Conservation (phyloP, 345 rosid species). For the Aethionema arabicum region DNA sequence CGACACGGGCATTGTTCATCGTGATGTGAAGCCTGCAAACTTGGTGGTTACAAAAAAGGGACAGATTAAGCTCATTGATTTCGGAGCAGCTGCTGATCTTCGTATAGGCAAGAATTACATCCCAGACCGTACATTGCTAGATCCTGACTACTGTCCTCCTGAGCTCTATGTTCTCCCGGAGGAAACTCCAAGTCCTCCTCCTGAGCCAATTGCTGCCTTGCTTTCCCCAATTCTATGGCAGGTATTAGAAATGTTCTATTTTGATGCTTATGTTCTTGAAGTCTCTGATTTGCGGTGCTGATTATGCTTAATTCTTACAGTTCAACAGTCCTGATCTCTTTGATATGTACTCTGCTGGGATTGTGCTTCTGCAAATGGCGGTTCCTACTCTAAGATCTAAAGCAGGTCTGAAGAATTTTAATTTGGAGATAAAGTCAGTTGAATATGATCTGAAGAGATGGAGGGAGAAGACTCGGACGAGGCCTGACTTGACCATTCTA, state of each 20-base stretch:
- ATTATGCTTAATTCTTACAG: constrained; percentile 41
- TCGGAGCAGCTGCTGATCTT: constrained; percentile 94
- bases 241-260: constrained; percentile 37
- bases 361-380: constrained; percentile 93
- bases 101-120: constrained; percentile 94
- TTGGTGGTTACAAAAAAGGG: constrained; percentile 91
- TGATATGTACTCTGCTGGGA: constrained; percentile 86
- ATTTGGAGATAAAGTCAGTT: constrained; percentile 56
- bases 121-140: constrained; percentile 66
- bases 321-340: constrained; percentile 94
- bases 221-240: constrained; percentile 92
- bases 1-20: constrained; percentile 86
- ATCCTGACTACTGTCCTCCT: constrained; percentile 93
- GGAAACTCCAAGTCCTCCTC: constrained; percentile 92
- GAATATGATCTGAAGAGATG: constrained; percentile 70
- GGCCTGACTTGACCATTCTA: constrained; percentile 75
- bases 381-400: constrained; percentile 68
- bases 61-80: constrained; percentile 89
- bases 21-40: constrained; percentile 93
- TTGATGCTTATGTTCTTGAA: neutral
- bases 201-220: constrained; percentile 88
- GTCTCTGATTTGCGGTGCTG: constrained; percentile 17
- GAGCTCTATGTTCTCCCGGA: constrained; percentile 93
- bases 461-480: constrained; percentile 63
- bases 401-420: constrained; percentile 80